phyloP scores from a whole-genome alignment of 176 grass and related monocot genomes.

The Lolium rigidum region DNA sequence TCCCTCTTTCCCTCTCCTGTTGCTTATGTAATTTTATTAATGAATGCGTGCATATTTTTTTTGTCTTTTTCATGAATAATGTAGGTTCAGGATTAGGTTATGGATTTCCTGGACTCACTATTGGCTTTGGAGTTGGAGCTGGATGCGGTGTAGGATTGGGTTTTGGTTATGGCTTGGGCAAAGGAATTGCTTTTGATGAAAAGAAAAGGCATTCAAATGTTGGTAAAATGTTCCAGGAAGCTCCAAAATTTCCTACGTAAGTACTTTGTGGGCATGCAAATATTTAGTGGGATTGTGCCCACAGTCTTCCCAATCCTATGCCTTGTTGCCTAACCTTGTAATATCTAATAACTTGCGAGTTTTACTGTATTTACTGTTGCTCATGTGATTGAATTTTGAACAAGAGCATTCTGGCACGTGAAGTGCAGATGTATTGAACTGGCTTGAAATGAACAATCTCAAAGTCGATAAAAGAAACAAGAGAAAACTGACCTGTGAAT shows the following conservation, averaged over 20 bases:
- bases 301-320: constrained; percentile 23
- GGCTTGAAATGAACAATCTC: neutral
- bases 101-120: constrained; percentile 82
- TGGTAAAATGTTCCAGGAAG: constrained; percentile 72
- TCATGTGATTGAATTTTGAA: neutral
- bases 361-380: neutral
- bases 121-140: constrained; percentile 80
- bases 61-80: constrained; percentile 9
- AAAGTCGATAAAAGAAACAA: neutral
- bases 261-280: constrained; percentile 41
- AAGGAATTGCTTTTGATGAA: constrained; percentile 70
- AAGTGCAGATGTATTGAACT: neutral
- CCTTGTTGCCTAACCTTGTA: constrained; percentile 11
- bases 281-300: neutral
- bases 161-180: constrained; percentile 83
- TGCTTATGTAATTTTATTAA: neutral
- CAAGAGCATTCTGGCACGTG: neutral
- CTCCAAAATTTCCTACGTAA: constrained; percentile 61
- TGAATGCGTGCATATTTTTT: constrained; percentile 6
- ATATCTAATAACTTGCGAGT: neutral
- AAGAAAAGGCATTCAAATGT: constrained; percentile 72
- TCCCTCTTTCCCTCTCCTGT: neutral
- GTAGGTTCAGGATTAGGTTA: constrained; percentile 74
- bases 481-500: neutral
- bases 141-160: constrained; percentile 82